Base-by-base conservation (phyloP, 192 early-diverging fungal species). In the Diversispora eburnea region DNA sequence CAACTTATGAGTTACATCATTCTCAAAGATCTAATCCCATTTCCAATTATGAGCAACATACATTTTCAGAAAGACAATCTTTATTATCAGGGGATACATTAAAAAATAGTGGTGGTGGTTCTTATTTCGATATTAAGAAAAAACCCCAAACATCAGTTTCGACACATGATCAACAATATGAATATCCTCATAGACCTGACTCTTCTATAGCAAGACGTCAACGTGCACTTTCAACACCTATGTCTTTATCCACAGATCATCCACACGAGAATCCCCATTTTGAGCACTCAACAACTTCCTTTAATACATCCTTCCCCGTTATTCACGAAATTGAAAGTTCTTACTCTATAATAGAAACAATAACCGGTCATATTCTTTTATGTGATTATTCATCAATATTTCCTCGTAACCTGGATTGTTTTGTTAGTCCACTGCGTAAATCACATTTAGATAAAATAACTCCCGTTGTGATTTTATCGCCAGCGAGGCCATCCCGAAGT, bases 341-440 rank as follows among this genome's bases (percentile, higher is more conserved):
- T 12, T 42, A n/a, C 33, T 46, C 56, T 46, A 4, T 71, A 59
- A 25, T 71, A 9, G 69, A 71, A 20, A 59, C 10, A n/a, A 71
- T 71, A 17, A 10, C 9, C 47, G 69, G 19, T 19, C 72, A 73
- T 49, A 73, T 73, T 22, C 20, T 73, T 45, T 41, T 73, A 7
- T 73, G 72, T 64, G 72, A 73, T 64, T 73, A 73, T 20, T 63
- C 60, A 15, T 54, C 72, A 2, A 73, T 33, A 52, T 73, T 73
- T 19, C 72, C 72, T 42, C 59, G 72, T 19, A 73, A 73, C 54
- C 51, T 73, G 3, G 72, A 73, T 64, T 73, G 72, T 64, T 73
- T 73, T 52, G 72, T 73, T 39, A 73, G 72, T 19, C 72, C 72
- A 48, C 54, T 73, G 19, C 59, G 72, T 39, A 73, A 64, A 22